A percentile compares a stretch with the other conserved stretches of the same genome.
Evolutionary conservation across 805 yeast genomes (phyloP).

Genomic region (Yarrowia hollandica): DNA sequence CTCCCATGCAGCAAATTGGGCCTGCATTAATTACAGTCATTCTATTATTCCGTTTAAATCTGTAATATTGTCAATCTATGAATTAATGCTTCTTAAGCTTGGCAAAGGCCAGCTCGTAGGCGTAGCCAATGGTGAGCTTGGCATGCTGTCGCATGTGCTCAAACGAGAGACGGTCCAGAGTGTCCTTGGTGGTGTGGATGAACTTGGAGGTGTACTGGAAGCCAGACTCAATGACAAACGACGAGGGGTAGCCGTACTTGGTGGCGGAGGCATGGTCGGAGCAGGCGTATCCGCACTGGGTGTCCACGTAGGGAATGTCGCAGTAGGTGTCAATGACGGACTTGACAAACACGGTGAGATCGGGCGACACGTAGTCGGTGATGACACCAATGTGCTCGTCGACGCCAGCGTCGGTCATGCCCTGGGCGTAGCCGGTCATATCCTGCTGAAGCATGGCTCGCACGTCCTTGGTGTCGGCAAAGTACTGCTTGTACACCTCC

Average conservation of each 20-base stretch:
- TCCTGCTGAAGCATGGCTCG: conserved; percentile 91
- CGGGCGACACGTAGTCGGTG: conserved; percentile 61
- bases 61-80: too few relatives aligned
- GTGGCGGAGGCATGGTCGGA: conserved; percentile 89
- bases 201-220: conserved; percentile 62
- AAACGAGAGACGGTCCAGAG: conserved; percentile 75
- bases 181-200: conserved; percentile 78
- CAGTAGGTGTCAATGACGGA: conserved; percentile 62
- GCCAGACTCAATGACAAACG: conserved; percentile 78
- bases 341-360: conserved; percentile 62
- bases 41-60: too few relatives aligned
- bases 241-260: conserved; percentile 79
- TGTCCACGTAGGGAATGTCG: conserved; percentile 66
- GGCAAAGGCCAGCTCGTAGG: conserved; percentile 62
- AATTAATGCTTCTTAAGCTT: conserved; percentile 34
- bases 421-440: conserved; percentile 79
- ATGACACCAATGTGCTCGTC: conserved; percentile 79
- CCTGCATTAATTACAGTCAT: too few relatives aligned
- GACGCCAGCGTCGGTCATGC: conserved; percentile 50
- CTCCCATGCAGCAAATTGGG: too few relatives aligned
- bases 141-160: conserved; percentile 79
- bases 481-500: conserved; percentile 66
- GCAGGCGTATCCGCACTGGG: conserved; percentile 88
- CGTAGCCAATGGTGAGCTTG: conserved; percentile 71
- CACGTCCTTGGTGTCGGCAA: conserved; percentile 51